Percentiles rank a stretch among this genome's conserved stretches.
phyloP scores from a whole-genome alignment of 2,329 filamentous ascomycete species.

The Juglanconis oblonga region DNA sequence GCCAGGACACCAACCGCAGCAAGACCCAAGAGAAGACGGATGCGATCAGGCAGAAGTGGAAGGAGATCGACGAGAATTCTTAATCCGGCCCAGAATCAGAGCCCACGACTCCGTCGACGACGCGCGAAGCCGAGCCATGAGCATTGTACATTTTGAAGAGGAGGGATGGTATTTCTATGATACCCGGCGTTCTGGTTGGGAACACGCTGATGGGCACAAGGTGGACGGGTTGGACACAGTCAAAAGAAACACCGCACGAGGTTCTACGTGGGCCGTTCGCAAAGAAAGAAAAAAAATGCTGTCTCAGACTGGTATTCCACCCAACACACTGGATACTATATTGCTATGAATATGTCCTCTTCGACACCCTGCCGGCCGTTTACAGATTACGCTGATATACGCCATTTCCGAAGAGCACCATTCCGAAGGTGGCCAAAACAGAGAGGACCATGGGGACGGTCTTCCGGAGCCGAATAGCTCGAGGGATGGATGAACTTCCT shows the following conservation, averaged over 20 bases:
- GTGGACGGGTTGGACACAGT: background rate
- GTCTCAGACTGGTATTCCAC: no score
- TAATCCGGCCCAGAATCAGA: conserved; percentile 38
- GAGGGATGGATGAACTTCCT: conserved; percentile 78
- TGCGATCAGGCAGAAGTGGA: conserved; percentile 74
- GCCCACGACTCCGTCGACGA: background rate
- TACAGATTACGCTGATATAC: conserved; percentile 6
- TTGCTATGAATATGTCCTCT: background rate
- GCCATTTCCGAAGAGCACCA: conserved; percentile 76
- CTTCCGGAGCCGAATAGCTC: conserved; percentile 81
- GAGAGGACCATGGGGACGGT: conserved; percentile 80
- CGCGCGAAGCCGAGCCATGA: background rate
- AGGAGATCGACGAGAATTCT: conserved; percentile 71
- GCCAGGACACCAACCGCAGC: conserved; percentile 74
- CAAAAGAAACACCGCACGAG: background rate
- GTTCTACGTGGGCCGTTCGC: background rate
- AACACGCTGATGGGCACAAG: background rate
- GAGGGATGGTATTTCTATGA: background rate
- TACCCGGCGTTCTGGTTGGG: background rate
- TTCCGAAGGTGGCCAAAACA: conserved; percentile 72
- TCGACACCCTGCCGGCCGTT: background rate
- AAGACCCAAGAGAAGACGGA: conserved; percentile 66
- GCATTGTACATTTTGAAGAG: background rate
- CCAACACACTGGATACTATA: no score
- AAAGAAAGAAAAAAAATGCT: background rate